These are phyloP conservation scores for Calycina herbarum DNA, from an alignment of 2,329 filamentous ascomycete species.

Conservation along the genomic window DNA sequence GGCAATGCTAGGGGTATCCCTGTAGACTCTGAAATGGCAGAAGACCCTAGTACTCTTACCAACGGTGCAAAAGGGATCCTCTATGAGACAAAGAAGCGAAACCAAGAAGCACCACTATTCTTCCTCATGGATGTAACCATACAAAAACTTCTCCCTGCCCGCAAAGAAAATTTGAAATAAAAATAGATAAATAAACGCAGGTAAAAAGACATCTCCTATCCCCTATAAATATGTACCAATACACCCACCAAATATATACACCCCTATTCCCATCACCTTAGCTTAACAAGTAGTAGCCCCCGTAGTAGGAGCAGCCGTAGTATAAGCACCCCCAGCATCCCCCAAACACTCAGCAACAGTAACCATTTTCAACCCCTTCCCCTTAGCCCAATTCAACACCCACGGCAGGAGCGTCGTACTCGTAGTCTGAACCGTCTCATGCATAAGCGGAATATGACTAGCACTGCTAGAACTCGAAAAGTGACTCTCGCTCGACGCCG, in stretches of 20 bases:
- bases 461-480: slow-evolving; percentile 8
- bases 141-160: too few species aligned
- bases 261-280: neutral
- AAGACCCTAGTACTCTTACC: too few species aligned
- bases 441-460: slow-evolving; percentile 17
- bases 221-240: too few species aligned
- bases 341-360: slow-evolving; percentile 19
- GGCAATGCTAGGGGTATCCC: too few species aligned
- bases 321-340: slow-evolving; percentile 18
- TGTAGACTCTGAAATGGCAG: too few species aligned
- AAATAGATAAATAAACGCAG: too few species aligned
- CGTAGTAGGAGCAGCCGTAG: slow-evolving; percentile 14
- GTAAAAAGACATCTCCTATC: too few species aligned
- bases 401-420: slow-evolving; percentile 13
- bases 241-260: neutral
- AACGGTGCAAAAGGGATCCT: too few species aligned
- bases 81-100: too few species aligned
- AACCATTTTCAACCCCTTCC: slow-evolving; percentile 17
- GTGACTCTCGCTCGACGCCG: slow-evolving; percentile 4
- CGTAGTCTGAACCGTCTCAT: slow-evolving; percentile 17
- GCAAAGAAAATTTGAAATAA: too few species aligned
- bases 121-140: too few species aligned
- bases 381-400: slow-evolving; percentile 20
- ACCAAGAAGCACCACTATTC: too few species aligned
- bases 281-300: slow-evolving; percentile 16